Percentiles rank a stretch among this genome's conserved stretches.
Evolutionary conservation across 148 eudicot species (phyloP).

Genomic region (Fagopyrum esculentum): DNA sequence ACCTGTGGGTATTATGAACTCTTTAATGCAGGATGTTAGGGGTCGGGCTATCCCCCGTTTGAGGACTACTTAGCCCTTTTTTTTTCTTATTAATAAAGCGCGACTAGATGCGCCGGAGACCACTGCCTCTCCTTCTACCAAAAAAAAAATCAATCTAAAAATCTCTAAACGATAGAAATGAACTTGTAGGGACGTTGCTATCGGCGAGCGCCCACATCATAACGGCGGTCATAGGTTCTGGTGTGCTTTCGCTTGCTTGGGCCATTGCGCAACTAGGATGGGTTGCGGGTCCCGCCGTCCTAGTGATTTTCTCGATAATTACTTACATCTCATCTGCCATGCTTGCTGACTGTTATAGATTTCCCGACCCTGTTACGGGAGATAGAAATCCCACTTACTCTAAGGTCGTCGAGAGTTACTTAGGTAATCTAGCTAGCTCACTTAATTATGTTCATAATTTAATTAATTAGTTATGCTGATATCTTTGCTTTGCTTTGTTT

Average conservation of each 20-base stretch:
- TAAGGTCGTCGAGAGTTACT: constrained; percentile 41
- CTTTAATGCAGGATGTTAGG: too few species aligned
- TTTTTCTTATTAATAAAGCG: too few species aligned
- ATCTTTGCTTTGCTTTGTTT: neutral
- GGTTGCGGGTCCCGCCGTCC: constrained; percentile 43
- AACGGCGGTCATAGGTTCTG: constrained; percentile 68
- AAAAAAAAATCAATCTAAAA: too few species aligned
- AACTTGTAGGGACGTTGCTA: constrained; percentile 44
- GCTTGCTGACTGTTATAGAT: constrained; percentile 60
- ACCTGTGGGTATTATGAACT: too few species aligned
- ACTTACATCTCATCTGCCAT: constrained; percentile 51
- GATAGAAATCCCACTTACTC: constrained; percentile 50
- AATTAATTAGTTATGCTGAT: too few species aligned
- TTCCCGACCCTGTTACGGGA: constrained; percentile 42
- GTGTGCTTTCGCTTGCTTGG: constrained; percentile 72
- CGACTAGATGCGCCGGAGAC: too few species aligned
- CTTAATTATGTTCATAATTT: too few species aligned
- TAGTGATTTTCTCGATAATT: constrained; percentile 38
- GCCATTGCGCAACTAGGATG: constrained; percentile 71
- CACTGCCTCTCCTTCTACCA: too few species aligned
- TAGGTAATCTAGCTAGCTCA: constrained; percentile 29
- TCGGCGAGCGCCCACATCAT: constrained; percentile 68
- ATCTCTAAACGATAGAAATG: neutral
- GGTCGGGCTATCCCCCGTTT: too few species aligned
- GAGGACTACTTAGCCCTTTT: too few species aligned